These are phyloP conservation scores for Arctium minus DNA, from an alignment of 129 eudicot species.

Conservation along the genomic window DNA sequence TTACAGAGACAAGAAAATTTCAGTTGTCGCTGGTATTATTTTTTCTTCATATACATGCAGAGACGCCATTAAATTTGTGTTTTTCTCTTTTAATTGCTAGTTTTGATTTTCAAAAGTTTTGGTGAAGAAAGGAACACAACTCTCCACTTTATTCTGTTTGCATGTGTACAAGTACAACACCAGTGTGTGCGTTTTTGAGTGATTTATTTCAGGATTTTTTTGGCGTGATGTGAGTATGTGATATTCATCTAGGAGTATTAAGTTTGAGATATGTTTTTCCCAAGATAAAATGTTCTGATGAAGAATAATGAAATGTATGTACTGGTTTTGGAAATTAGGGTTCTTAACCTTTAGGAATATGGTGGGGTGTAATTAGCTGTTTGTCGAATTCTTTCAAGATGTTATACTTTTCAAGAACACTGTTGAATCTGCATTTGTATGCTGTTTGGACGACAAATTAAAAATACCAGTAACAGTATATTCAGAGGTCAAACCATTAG, in stretches of 20 bases:
- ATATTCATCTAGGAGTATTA: neutral
- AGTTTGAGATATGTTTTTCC: neutral
- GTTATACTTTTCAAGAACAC: neutral
- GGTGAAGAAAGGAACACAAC: neutral
- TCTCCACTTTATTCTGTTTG: neutral
- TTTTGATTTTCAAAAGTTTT: neutral
- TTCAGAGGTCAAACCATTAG: conserved; percentile 12
- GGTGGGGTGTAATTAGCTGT: neutral
- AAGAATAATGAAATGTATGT: neutral
- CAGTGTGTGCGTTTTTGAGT: neutral
- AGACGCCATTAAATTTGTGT: neutral
- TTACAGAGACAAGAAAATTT: conserved; percentile 71
- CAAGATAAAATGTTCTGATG: neutral
- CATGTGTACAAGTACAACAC: neutral
- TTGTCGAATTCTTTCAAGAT: conserved; percentile 1
- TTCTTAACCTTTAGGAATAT: neutral
- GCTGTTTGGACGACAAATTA: neutral
- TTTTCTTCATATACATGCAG: neutral
- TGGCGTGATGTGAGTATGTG: neutral
- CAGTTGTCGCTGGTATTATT: conserved; percentile 84
- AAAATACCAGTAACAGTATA: neutral
- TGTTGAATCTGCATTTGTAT: neutral
- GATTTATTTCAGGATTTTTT: neutral
- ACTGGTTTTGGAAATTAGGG: conserved; percentile 1
- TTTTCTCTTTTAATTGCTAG: neutral